phyloP scores from a whole-genome alignment of 495 filamentous ascomycete species.

The Pseudevernia furfuracea region DNA sequence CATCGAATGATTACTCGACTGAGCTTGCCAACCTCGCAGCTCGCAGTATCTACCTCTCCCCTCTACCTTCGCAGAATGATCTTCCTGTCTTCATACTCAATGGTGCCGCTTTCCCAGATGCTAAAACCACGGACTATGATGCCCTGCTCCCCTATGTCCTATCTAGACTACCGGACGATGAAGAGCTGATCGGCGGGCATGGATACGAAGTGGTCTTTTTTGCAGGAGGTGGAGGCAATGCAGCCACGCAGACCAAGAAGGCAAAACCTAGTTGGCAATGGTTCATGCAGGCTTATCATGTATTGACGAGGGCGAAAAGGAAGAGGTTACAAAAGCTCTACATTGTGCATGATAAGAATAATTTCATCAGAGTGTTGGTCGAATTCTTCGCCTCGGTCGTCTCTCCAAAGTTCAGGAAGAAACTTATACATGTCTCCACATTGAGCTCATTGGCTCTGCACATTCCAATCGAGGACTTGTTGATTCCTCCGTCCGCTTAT shows the following conservation, averaged over 20 bases:
- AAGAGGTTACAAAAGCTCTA: constrained; percentile 47
- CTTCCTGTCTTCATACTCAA: constrained; percentile 47
- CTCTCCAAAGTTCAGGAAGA: constrained; percentile 50
- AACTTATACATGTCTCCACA: constrained; percentile 46
- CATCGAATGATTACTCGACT: constrained; percentile 35
- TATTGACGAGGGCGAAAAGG: constrained; percentile 44
- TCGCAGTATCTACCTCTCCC: constrained; percentile 45
- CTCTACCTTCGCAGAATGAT: constrained; percentile 37
- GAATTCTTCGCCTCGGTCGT: constrained; percentile 51
- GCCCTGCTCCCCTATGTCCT: constrained; percentile 49
- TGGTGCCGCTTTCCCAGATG: constrained; percentile 48
- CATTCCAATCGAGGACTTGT: constrained; percentile 42
- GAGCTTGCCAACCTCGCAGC: constrained; percentile 35
- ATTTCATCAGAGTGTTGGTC: constrained; percentile 49
- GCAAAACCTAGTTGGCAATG: constrained; percentile 48
- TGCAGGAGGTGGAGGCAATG: constrained; percentile 40
- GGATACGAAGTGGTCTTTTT: constrained; percentile 52
- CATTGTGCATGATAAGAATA: constrained; percentile 49
- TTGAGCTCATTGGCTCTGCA: constrained; percentile 41
- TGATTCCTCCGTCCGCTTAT: constrained; percentile 46
- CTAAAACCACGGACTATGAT: constrained; percentile 44
- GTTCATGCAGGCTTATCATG: constrained; percentile 50
- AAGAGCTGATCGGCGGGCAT: constrained; percentile 43
- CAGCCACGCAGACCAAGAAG: constrained; percentile 33
- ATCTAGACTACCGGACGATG: constrained; percentile 45